Evolutionary conservation across 495 filamentous ascomycete genomes (phyloP), one percentile per base, ranked within the genome.

Genomic region (Cercophora scortea): DNA sequence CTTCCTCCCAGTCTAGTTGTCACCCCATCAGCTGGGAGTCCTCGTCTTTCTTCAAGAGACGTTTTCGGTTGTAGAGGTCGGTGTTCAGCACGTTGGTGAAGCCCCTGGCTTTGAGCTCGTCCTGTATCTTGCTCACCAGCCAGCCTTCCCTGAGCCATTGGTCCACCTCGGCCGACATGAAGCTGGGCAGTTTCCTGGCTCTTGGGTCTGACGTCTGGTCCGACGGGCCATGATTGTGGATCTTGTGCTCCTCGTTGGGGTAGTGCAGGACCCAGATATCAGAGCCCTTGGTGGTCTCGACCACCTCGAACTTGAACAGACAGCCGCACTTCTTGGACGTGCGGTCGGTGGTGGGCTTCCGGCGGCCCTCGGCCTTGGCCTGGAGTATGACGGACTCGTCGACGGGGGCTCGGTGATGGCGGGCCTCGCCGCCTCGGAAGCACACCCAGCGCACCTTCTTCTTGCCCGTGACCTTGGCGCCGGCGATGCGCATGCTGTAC

Each of bases 401-500:
- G 15, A 63, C 64, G 39, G 63, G 61, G 1, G 56, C 47, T 1
- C 66, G 66, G 53, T 65, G 64, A 42, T 67, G 66, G 3, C 64
- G 66, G 32, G 66, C 64, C 54, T 65, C 58, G 41, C 66, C 66
- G 46, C 66, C 66, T 13, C 66, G 62, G 55, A 67, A 69, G 44
- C 66, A 69, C 34, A 69, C 64, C 62, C 64, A 67, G 15, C 66
- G 66, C 50, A 69, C 64, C 41, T 69, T 69, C 39, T 57, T 61
- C 43, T 65, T 61, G 53, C 66, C 66, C 19, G 62, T 61, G 11
- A 66, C 62, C 45, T 67, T 67, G 38, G 66, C 64, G 41, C 66
- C 66, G 49, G 64, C 64, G 52, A 69, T 69, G 53, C 66, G 66
- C 66, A 69, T 69, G 62, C 64, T 67, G 57, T 69, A 69, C 42